Evolutionary conservation across 177 flowering plant species (phyloP).

Genomic region (Tripterygium wilfordii): DNA sequence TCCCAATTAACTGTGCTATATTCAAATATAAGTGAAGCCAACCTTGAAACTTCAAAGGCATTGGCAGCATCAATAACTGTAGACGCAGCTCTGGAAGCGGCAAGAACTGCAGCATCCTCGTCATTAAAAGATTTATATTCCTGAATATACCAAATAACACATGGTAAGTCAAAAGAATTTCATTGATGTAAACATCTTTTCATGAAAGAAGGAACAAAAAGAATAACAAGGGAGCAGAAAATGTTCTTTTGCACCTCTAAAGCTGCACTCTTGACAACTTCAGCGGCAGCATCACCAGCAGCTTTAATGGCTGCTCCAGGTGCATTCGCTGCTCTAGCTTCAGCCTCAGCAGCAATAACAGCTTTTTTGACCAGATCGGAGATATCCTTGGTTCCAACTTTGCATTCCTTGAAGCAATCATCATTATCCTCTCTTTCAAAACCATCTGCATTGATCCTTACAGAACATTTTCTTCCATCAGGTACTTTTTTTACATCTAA

Average conservation of each 20-base stretch:
- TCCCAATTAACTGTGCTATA: too few relatives aligned
- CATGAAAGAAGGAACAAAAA: neutral
- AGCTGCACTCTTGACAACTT: constrained; percentile 84
- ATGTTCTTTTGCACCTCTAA: constrained; percentile 41
- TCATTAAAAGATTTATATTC: constrained; percentile 51
- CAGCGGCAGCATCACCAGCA: constrained; percentile 97
- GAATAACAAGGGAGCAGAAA: neutral
- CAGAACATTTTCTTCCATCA: constrained; percentile 37
- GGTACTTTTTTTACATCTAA: constrained; percentile 33
- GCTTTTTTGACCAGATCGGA: constrained; percentile 77
- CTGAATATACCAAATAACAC: constrained; percentile 29
- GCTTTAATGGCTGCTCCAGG: constrained; percentile 82
- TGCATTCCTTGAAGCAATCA: constrained; percentile 62
- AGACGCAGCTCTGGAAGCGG: constrained; percentile 85
- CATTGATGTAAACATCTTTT: neutral
- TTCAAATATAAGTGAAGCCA: too few relatives aligned
- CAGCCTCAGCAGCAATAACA: constrained; percentile 90
- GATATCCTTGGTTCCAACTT: constrained; percentile 71
- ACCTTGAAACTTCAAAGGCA: constrained; percentile 78
- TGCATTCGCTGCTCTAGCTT: constrained; percentile 87
- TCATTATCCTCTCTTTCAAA: constrained; percentile 64
- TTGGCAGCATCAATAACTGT: constrained; percentile 90
- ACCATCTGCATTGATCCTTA: constrained; percentile 35
- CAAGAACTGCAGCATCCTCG: constrained; percentile 86
- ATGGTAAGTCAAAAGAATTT: constrained; percentile 4